A percentile compares a stretch with the other conserved stretches of the same genome.
phyloP scores from a whole-genome alignment of 768 basidiomycete species.

The Boletus tomentosulus region DNA sequence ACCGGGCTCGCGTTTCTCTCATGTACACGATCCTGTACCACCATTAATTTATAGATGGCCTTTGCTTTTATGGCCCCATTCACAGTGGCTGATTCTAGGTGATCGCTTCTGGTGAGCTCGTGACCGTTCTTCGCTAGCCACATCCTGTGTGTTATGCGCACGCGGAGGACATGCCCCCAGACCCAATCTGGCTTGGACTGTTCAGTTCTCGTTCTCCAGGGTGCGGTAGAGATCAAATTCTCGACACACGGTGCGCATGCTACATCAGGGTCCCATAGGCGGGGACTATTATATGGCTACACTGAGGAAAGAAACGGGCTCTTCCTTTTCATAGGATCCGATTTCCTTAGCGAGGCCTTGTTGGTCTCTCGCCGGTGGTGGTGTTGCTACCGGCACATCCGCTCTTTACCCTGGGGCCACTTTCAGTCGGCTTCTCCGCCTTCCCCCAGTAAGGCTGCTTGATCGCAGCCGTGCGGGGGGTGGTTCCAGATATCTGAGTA shows the following conservation, averaged over 20 bases:
- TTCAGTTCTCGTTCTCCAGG: no score
- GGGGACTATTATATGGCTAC: slow-evolving; percentile 5
- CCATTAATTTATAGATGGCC: no score
- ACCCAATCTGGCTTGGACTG: no score
- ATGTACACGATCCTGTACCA: no score
- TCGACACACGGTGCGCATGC: background rate
- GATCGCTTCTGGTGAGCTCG: background rate
- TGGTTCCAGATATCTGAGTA: slow-evolving; percentile 1
- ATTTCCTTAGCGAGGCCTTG: no score
- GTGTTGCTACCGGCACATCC: background rate
- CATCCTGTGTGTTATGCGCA: no score
- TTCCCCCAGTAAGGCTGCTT: slow-evolving; percentile 18
- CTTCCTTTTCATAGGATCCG: background rate
- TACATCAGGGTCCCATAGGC: background rate
- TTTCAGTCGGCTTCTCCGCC: accelerated
- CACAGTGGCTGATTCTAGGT: no score
- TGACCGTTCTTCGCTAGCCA: no score
- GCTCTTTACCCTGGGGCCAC: background rate
- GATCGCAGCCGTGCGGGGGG: background rate
- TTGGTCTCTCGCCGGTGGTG: background rate
- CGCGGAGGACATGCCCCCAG: no score
- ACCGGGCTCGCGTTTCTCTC: background rate
- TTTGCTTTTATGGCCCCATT: no score
- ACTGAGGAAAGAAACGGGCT: background rate
- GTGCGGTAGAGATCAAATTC: background rate